phyloP scores from a whole-genome alignment of 306 rosid species.

The Abrus precatorius region DNA sequence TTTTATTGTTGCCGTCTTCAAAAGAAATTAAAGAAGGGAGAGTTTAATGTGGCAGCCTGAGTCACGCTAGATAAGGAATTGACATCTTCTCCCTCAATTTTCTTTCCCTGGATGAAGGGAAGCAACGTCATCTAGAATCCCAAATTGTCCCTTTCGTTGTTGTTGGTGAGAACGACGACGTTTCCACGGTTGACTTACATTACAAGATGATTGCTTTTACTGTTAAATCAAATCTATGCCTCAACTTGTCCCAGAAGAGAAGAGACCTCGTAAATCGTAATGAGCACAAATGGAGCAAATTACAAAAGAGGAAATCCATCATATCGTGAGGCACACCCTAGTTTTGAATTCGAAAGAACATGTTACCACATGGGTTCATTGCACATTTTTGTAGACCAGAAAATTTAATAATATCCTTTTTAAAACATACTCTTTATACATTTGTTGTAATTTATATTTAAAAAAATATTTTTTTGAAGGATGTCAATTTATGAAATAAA shows the following conservation, averaged over 20 bases:
- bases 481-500: no score
- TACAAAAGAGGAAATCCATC: not conserved
- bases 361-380: not conserved
- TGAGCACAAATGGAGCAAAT: not conserved
- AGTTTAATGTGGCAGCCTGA: conserved; percentile 16
- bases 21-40: not conserved
- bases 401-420: no score
- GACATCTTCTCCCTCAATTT: not conserved
- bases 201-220: not conserved
- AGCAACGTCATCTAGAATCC: not conserved
- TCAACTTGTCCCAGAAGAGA: not conserved
- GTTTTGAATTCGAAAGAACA: not conserved
- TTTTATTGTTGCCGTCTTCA: not conserved
- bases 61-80: conserved; percentile 18
- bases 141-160: conserved; percentile 21
- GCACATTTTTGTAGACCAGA: no score
- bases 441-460: no score
- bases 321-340: not conserved
- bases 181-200: conserved; percentile 36
- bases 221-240: not conserved
- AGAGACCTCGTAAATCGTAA: not conserved
- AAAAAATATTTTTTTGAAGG: no score
- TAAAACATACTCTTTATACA: no score
- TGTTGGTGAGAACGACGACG: conserved; percentile 34
- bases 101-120: conserved; percentile 23